Conservation (phyloP, 257 asterid genomes). For the Linderniella brevidens region DNA sequence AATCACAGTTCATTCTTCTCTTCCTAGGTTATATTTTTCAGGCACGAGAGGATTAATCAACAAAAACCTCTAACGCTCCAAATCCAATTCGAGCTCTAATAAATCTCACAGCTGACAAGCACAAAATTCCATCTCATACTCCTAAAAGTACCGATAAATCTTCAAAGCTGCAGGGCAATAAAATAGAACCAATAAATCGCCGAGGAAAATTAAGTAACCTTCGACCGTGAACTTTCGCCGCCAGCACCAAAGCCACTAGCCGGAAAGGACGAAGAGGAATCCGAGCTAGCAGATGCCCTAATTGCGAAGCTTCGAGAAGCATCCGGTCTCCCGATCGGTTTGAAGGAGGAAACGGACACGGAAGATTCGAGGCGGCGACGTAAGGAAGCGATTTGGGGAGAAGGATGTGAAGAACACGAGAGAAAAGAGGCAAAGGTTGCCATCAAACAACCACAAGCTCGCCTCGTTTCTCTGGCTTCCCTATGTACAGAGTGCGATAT, state of each 20-base stretch:
- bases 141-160: background rate
- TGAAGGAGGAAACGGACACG: constrained; percentile 11
- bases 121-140: too few species aligned
- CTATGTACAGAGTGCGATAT: constrained; percentile 1
- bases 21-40: too few species aligned
- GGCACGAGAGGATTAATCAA: too few species aligned
- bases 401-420: constrained; percentile 23
- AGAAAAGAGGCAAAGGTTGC: constrained; percentile 52
- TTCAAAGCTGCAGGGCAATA: too few species aligned
- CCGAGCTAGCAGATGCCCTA: constrained; percentile 17
- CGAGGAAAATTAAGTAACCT: constrained; percentile 20
- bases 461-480: constrained; percentile 18
- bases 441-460: constrained; percentile 42
- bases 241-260: constrained; percentile 21
- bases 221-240: constrained; percentile 26
- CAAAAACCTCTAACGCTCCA: too few species aligned
- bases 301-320: constrained; percentile 14
- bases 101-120: too few species aligned
- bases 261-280: constrained; percentile 25
- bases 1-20: too few species aligned
- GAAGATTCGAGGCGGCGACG: constrained; percentile 12
- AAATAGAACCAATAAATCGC: background rate
- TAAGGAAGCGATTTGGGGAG: constrained; percentile 11
- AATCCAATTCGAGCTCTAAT: too few species aligned
- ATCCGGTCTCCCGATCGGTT: constrained; percentile 4